phyloP scores from a whole-genome alignment of 2,329 filamentous ascomycete species.

The Alternaria burnsii region DNA sequence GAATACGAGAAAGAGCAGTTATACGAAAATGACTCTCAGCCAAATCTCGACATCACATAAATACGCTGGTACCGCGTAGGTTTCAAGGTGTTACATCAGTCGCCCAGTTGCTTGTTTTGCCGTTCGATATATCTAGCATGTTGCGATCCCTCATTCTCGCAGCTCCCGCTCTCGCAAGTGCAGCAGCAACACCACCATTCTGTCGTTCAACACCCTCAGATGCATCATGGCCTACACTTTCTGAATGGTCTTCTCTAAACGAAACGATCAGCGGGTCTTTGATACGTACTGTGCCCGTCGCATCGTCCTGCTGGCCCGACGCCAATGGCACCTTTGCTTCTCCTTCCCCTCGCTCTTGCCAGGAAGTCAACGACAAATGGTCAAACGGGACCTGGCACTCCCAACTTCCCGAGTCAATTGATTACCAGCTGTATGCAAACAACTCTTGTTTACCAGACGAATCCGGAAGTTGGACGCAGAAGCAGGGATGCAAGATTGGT shows the following conservation, averaged over 20 bases:
- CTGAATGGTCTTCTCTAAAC: not conserved
- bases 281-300: slow-evolving; percentile 1
- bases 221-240: not conserved
- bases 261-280: not conserved
- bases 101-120: not conserved
- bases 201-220: not conserved
- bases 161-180: not conserved
- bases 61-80: not conserved
- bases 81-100: not conserved
- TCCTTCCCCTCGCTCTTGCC: slow-evolving; percentile 27
- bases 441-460: not conserved
- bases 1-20: not conserved
- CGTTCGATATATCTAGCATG: not conserved
- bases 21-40: not conserved
- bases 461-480: not conserved
- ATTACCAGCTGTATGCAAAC: not conserved
- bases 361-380: slow-evolving; percentile 39
- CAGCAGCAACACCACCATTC: not conserved
- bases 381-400: slow-evolving; percentile 40
- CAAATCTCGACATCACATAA: not conserved
- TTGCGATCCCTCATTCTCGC: not conserved
- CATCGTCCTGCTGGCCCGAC: slow-evolving; percentile 24
- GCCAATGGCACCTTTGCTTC: slow-evolving; percentile 36
- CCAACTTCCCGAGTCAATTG: slow-evolving; percentile 41
- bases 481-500: not conserved